Evolutionary conservation across 805 yeast genomes (phyloP), one percentile per base, ranked within the genome.

Genomic region (Metschnikowia borealis): DNA sequence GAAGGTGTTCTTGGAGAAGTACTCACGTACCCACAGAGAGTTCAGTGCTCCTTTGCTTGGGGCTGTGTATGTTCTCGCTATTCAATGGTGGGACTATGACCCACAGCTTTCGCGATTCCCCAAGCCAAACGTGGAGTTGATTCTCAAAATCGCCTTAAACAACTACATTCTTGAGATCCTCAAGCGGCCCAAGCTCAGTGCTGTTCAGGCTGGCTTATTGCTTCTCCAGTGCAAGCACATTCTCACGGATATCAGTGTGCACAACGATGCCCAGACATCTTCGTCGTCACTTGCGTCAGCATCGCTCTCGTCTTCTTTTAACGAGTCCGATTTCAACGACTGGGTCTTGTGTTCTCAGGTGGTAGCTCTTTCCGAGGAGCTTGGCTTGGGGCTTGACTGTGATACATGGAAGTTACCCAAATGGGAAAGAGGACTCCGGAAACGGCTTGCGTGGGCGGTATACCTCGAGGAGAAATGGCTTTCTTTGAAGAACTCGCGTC

Each of bases 361-460:
- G 20, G 91, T 89, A 5, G 86, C 96, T 0, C 68, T 91, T 17
- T 84, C 97, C 0, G 97, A 92, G 66, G 96, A 92, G 58, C 71
- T 92, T 15, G 97, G 98, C 0, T 71, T 92, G 10, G 96, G 96
- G 0, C 74, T 89, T n/a, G 92, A 91, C 62, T 91, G 97, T 61
- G 83, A 85, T 50, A 80, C 79, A 55, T 92, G 99, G 99, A 84
- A 87, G 60, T 69, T 92, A 34, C 98, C 98, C 0, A 84, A 85
- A 59, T 94, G 98, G 98, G 99, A 92, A 63, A 76, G 96, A 46
- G 95, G 96, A 5, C 69, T 92, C 44, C 76, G 99, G 47, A 80
- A 89, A 58, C 75, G 98, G 51, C 69, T 92, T 44, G 96, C 97
- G 0, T 92, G 99, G 98, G 97, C 97, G 0, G 94, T 90, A 1